Evolutionary conservation across 108 stramenopile species (phyloP).

Genomic region (Pseudonitzschia multiseries): DNA sequence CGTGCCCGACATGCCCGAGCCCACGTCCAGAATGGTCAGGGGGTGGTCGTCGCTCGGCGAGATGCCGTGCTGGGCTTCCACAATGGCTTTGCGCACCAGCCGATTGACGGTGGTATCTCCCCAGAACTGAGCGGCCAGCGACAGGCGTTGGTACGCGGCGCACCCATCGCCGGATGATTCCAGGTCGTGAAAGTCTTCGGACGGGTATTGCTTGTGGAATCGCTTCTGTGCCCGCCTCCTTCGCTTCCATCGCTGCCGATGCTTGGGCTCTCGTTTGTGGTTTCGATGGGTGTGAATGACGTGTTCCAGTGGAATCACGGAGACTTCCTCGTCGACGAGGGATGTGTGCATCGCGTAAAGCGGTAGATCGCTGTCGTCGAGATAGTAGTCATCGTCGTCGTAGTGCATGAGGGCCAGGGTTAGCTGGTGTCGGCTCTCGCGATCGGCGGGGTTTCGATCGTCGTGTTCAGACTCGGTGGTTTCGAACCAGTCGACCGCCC

Average conservation of each 20-base stretch:
- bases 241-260: not conserved
- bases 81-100: constrained; percentile 26
- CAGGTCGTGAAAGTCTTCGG: not conserved
- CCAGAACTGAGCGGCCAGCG: constrained; percentile 67
- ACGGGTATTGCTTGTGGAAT: not conserved
- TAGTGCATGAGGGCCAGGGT: not conserved
- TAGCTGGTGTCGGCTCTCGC: not conserved
- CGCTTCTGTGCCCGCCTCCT: constrained; percentile 6
- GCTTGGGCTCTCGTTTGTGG: not conserved
- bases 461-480: not conserved
- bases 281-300: constrained; percentile 2
- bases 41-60: not conserved
- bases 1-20: constrained; percentile 32
- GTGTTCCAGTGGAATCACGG: constrained; percentile 4
- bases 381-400: constrained; percentile 9
- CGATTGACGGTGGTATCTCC: constrained; percentile 39
- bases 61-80: constrained; percentile 2
- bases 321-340: not conserved
- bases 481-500: not conserved
- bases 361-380: constrained; percentile 5
- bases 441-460: too few species aligned
- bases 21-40: constrained; percentile 29
- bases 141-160: constrained; percentile 29
- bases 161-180: not conserved
- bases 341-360: constrained; percentile 11